These are phyloP conservation scores for Wickerhamiella kurtzmanii DNA, from an alignment of 805 yeast genomes.

Conservation along the genomic window DNA sequence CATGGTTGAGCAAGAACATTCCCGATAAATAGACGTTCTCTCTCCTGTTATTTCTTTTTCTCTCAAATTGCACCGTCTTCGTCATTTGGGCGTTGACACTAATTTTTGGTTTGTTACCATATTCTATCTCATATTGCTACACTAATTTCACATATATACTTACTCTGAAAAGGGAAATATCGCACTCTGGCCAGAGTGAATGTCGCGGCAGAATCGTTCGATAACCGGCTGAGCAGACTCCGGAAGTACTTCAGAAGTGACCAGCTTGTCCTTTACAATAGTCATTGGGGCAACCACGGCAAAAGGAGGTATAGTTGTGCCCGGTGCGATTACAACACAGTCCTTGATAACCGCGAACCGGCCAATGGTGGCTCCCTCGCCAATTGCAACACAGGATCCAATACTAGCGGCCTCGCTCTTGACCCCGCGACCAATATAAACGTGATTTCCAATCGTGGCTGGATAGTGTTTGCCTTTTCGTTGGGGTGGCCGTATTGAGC, in stretches of 20 bases:
- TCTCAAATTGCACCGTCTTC: too few relatives aligned
- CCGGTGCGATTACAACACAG: constrained; percentile 25
- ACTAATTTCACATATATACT: too few relatives aligned
- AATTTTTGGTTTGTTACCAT: constrained; percentile 78
- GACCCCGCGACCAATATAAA: constrained; percentile 24
- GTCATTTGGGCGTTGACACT: too few relatives aligned
- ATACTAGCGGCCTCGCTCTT: constrained; percentile 27
- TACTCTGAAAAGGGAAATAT: constrained; percentile 48
- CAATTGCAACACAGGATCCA: constrained; percentile 28
- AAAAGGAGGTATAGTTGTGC: constrained; percentile 24
- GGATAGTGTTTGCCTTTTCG: constrained; percentile 23
- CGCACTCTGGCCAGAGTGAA: constrained; percentile 17
- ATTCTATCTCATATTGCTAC: constrained; percentile 65
- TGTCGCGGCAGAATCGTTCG: constrained; percentile 22
- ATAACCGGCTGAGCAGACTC: constrained; percentile 23
- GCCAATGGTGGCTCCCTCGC: constrained; percentile 25
- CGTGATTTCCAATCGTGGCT: constrained; percentile 27
- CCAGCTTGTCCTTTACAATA: constrained; percentile 14
- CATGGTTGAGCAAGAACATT: constrained; percentile 66
- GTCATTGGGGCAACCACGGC: constrained; percentile 27
- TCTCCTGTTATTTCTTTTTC: background rate
- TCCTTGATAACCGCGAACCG: constrained; percentile 27
- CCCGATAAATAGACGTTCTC: constrained; percentile 15
- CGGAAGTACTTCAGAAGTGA: constrained; percentile 17
- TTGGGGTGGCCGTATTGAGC: constrained; percentile 24